phyloP scores from a whole-genome alignment of 331 rosid species.

The Rhamnella rubrinervis region DNA sequence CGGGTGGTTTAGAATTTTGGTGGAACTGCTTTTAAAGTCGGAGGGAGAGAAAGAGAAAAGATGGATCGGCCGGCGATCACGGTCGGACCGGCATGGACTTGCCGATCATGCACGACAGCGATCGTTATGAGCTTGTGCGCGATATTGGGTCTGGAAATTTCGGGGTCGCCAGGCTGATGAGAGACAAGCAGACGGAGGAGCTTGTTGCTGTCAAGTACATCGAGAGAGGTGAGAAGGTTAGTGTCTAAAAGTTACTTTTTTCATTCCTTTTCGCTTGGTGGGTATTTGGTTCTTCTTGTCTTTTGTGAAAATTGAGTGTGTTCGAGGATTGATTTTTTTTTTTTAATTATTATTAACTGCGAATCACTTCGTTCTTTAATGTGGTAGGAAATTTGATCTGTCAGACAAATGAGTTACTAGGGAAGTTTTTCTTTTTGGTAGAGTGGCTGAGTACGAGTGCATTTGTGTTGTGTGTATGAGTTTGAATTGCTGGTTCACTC shows the following conservation, averaged over 20 bases:
- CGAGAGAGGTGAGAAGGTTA: constrained; percentile 98
- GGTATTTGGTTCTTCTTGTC: background rate
- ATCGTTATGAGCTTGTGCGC: constrained; percentile 80
- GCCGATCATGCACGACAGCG: constrained; percentile 93
- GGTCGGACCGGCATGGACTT: constrained; percentile 74
- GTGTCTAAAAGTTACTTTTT: constrained; percentile 14
- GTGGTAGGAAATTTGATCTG: too few relatives aligned
- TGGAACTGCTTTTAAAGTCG: background rate
- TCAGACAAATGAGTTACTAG: too few relatives aligned
- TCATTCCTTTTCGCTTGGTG: background rate
- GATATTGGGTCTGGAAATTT: constrained; percentile 95
- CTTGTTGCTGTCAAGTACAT: constrained; percentile 95
- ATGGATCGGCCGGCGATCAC: constrained; percentile 59
- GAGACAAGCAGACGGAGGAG: constrained; percentile 82
- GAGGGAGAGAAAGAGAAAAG: constrained; percentile 11
- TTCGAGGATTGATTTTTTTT: background rate
- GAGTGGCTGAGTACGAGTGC: background rate
- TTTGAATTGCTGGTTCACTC: background rate
- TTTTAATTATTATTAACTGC: background rate
- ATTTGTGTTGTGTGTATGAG: background rate
- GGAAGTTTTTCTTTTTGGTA: too few relatives aligned
- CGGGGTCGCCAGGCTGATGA: constrained; percentile 91
- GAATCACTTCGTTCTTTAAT: too few relatives aligned
- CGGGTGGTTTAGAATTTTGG: constrained; percentile 8
- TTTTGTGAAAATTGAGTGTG: background rate